Evolutionary conservation across 1,284 basidiomycete genomes (phyloP).

Genomic region (Ustilago shanxiensis): DNA sequence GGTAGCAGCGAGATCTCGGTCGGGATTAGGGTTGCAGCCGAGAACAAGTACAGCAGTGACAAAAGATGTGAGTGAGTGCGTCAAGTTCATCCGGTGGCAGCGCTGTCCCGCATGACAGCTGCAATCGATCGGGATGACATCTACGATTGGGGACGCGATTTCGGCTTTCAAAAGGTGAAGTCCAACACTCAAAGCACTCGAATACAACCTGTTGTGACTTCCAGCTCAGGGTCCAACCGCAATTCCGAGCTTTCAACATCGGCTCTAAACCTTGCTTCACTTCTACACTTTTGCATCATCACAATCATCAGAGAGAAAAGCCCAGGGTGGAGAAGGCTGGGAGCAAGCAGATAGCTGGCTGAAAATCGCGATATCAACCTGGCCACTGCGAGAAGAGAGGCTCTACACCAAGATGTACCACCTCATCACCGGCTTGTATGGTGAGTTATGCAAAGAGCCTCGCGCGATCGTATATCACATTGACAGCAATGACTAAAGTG

Average conservation of each 20-base stretch:
- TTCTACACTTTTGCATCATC: background rate
- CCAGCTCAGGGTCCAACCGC: background rate
- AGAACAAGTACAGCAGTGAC: too few species aligned
- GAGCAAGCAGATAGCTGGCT: background rate
- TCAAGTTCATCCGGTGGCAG: slow-evolving; percentile 9
- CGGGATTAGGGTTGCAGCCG: slow-evolving; percentile 15
- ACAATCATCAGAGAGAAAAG: background rate
- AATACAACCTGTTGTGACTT: background rate
- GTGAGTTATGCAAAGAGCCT: slow-evolving; percentile 3
- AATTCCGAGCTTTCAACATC: background rate
- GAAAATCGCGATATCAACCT: background rate
- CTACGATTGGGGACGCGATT: background rate
- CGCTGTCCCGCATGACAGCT: slow-evolving; percentile 1
- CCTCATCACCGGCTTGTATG: slow-evolving; percentile 44
- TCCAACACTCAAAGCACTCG: background rate
- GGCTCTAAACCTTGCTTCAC: background rate
- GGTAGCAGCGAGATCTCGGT: slow-evolving; percentile 5
- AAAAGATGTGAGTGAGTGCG: background rate
- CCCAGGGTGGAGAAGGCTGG: background rate
- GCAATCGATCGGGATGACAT: background rate
- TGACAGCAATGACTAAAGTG: background rate
- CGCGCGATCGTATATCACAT: background rate
- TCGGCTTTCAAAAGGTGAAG: slow-evolving; percentile 1
- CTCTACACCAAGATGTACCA: slow-evolving; percentile 34
- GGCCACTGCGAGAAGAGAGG: background rate